A percentile compares a stretch with the other conserved stretches of the same genome.
Conservation (phyloP, 106 monocot species). For the Iris macrosiphon region DNA sequence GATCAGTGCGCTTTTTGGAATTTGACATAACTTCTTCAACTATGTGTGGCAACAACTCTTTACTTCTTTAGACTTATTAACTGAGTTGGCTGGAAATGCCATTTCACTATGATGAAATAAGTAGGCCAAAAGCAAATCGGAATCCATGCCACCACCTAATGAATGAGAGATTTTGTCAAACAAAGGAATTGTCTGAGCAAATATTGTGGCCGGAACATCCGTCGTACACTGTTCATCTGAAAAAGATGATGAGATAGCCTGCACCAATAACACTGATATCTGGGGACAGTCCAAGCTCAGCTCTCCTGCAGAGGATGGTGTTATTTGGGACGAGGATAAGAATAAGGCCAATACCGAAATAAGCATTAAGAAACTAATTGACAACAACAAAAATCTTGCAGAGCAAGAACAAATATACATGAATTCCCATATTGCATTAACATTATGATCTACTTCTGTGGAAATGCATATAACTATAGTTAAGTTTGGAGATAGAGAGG, state of each 20-base stretch:
- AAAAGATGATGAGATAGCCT: constrained; percentile 44
- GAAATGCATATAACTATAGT: too few relatives aligned
- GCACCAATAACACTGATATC: constrained; percentile 38
- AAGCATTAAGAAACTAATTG: too few relatives aligned
- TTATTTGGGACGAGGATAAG: constrained; percentile 41
- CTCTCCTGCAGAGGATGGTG: constrained; percentile 34
- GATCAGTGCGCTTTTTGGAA: not conserved
- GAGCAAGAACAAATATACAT: too few relatives aligned
- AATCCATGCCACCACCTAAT: constrained; percentile 25
- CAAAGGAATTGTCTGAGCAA: constrained; percentile 61
- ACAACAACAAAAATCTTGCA: too few relatives aligned
- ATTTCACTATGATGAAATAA: constrained; percentile 35
- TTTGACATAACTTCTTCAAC: constrained; percentile 13
- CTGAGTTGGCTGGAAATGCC: constrained; percentile 12
- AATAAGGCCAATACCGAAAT: too few relatives aligned
- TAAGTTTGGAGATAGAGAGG: too few relatives aligned
- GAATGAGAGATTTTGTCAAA: constrained; percentile 48
- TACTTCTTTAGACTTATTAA: constrained; percentile 12
- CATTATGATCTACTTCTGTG: too few relatives aligned
- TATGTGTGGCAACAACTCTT: constrained; percentile 9
- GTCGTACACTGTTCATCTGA: constrained; percentile 19
- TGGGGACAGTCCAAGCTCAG: constrained; percentile 47
- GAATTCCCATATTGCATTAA: too few relatives aligned
- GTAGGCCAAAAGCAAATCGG: constrained; percentile 52
- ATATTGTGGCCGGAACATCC: constrained; percentile 35